Base-by-base conservation (phyloP, 768 basidiomycete genomes). In the Tremella mesenterica region DNA sequence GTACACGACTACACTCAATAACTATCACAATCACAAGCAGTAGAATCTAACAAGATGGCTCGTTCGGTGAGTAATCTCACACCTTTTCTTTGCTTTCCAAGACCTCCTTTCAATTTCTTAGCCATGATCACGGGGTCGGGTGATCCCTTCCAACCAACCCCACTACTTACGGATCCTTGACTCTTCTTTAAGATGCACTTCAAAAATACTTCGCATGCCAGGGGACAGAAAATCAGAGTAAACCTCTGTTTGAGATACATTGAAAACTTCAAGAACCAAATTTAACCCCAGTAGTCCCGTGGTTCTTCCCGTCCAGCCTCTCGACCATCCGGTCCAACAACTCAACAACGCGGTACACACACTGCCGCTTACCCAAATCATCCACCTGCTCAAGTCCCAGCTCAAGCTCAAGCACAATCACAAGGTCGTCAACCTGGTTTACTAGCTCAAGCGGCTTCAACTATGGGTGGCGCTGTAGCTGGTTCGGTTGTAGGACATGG, bases 401-500 rank as follows among this genome's bases (percentile, higher is more conserved):
- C 63, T 20, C 58, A 30, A 29, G 41, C 28, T 18, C n/a, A 23
- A 25, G 20, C 47, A 41, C 33, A 30, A 12, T 47, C 50, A 26
- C 64, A 59, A 34, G 64, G 61, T 43, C 57, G 61, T 25, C 70
- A 58, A 46, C 72, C 72, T 6, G 72, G 72, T 49, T 51, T 73
- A 43, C 63, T 73, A 44, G 72, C 72, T 39, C 59, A 63, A 26
- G 66, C 66, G 3, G 72, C 72, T 25, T 65, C 62, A 13, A 73
- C 72, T n/a, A 71, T 71, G 61, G 70, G 68, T 45, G 70, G 72
- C 56, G 72, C 66, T 10, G 58, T 66, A 10, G 69, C 69, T 14
- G 72, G 72, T 48, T 68, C 66, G 13, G 72, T 73, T 30, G 66
- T 73, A n/a, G 72, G 72, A 12, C 72, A 73, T 52, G 72, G 72